phyloP scores from a whole-genome alignment of 2,329 filamentous ascomycete genomes.

The Aspergillus thermomutatus region DNA sequence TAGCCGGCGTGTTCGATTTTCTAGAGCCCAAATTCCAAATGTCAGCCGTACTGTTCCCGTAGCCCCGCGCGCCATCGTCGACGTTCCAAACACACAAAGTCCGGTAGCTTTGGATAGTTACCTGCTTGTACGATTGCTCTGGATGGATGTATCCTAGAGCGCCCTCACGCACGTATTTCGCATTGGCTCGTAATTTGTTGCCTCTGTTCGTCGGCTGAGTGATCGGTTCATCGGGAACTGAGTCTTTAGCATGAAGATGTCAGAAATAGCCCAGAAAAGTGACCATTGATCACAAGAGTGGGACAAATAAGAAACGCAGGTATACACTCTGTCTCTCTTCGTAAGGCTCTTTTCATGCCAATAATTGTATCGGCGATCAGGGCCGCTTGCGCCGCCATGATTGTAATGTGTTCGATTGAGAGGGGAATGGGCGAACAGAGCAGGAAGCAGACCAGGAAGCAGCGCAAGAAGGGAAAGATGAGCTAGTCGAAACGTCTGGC shows the following conservation, averaged over 20 bases:
- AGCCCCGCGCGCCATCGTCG: neutral
- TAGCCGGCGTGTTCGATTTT: constrained; percentile 62
- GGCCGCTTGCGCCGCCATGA: constrained; percentile 44
- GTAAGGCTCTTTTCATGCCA: constrained; percentile 52
- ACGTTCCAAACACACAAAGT: neutral
- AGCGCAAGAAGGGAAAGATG: constrained; percentile 1
- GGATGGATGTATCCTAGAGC: constrained; percentile 51
- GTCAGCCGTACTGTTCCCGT: neutral
- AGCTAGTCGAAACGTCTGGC: neutral
- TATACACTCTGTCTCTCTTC: constrained; percentile 46
- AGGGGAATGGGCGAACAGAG: neutral
- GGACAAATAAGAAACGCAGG: neutral
- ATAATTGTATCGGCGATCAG: constrained; percentile 53
- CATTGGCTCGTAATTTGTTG: constrained; percentile 60
- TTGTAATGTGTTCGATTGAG: neutral
- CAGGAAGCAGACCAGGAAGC: neutral
- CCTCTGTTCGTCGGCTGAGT: constrained; percentile 56
- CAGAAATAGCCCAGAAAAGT: constrained; percentile 6
- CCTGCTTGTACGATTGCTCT: constrained; percentile 55
- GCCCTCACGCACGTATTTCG: constrained; percentile 55
- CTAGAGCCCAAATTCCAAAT: constrained; percentile 30
- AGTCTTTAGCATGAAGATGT: constrained; percentile 25
- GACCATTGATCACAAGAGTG: neutral
- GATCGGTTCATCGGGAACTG: constrained; percentile 51
- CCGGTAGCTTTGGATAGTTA: constrained; percentile 20